Evolutionary conservation across 495 filamentous ascomycete genomes (phyloP).

Genomic region (Penicillium samsonianum): DNA sequence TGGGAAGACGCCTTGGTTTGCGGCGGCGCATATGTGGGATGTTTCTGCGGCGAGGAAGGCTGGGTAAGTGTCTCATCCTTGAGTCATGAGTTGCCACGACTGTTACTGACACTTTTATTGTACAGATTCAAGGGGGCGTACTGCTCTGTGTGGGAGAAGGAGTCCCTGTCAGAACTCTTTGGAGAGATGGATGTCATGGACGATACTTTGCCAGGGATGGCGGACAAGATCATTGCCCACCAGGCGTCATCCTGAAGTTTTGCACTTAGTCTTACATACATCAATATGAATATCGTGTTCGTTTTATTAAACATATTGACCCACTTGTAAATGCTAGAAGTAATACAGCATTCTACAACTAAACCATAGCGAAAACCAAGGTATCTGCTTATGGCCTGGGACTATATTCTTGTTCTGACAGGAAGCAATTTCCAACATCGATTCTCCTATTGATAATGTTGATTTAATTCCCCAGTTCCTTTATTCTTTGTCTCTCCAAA

Average conservation of each 20-base stretch:
- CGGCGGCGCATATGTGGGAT: constrained; percentile 44
- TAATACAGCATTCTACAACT: neutral
- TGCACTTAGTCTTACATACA: neutral
- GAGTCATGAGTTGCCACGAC: neutral
- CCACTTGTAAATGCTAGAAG: neutral
- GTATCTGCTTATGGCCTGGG: neutral
- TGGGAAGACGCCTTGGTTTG: constrained; percentile 36
- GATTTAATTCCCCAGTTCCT: neutral
- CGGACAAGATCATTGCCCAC: constrained; percentile 38
- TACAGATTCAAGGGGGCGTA: constrained; percentile 41
- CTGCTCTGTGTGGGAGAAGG: constrained; percentile 37
- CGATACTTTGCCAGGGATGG: constrained; percentile 41
- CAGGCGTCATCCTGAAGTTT: constrained; percentile 17
- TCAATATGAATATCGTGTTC: too few species aligned
- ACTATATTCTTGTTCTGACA: neutral
- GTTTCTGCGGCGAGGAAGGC: constrained; percentile 35
- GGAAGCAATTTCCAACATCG: neutral
- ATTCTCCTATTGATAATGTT: neutral
- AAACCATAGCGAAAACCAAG: neutral
- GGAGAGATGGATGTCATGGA: constrained; percentile 44
- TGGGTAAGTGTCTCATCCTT: constrained; percentile 25
- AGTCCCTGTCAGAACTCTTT: constrained; percentile 37
- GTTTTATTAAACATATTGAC: neutral
- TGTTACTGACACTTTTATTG: neutral
- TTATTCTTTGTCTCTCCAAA: neutral